phyloP scores from a whole-genome alignment of 2,329 filamentous ascomycete genomes.

The Penicillium expansum region DNA sequence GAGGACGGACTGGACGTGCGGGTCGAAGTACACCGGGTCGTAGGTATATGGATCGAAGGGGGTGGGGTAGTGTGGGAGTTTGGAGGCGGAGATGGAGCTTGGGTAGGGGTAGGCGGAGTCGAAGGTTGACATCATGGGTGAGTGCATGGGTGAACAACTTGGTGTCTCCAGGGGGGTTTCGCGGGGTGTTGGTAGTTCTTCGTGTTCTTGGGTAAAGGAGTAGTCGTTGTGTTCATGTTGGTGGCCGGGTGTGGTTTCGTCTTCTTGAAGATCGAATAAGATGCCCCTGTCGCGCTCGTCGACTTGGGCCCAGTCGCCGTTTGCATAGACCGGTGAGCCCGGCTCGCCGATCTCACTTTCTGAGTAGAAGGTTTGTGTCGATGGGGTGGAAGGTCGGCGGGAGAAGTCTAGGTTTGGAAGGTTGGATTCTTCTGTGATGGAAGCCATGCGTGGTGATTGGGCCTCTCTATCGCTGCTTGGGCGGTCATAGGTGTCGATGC shows the following conservation, averaged over 20 bases:
- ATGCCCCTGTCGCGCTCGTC: conserved; percentile 28
- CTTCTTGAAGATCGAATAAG: conserved; percentile 11
- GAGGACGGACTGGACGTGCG: conserved; percentile 26
- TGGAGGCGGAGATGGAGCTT: neutral
- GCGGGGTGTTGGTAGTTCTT: neutral
- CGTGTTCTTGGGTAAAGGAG: neutral
- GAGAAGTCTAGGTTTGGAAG: conserved; percentile 4
- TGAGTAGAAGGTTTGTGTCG: conserved; percentile 21
- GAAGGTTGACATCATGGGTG: neutral
- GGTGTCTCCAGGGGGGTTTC: conserved; percentile 2
- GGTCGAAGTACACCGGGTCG: conserved; percentile 22
- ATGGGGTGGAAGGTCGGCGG: conserved; percentile 13
- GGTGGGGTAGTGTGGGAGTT: neutral
- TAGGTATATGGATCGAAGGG: conserved; percentile 13
- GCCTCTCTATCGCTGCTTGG: neutral
- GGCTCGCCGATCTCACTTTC: conserved; percentile 34
- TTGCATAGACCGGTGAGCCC: conserved; percentile 29
- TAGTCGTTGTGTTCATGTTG: neutral
- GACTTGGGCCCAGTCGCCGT: conserved; percentile 25
- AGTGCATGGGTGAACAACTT: neutral
- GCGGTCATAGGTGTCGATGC: neutral
- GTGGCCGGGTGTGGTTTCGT: neutral
- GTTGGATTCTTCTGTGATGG: conserved; percentile 12
- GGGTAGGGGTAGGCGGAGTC: conserved; percentile 1
- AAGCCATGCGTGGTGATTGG: conserved; percentile 14